Evolutionary conservation across 768 basidiomycete genomes (phyloP), one percentile per base, ranked within the genome.

Genomic region (Agaricus blazei): DNA sequence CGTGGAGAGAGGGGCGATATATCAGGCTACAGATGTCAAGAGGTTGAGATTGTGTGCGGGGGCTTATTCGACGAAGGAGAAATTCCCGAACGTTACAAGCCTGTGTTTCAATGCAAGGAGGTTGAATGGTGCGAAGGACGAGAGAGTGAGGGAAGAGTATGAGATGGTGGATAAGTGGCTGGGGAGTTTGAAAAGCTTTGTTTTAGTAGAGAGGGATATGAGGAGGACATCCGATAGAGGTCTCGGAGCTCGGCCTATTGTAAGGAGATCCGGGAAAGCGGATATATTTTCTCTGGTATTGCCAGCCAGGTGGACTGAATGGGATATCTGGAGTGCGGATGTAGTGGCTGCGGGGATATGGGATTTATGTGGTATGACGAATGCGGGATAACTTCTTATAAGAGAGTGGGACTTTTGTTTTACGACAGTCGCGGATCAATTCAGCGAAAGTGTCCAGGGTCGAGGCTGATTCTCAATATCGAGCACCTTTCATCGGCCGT

Each of bases 321-420:
- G 71, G 57, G 67, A 71, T 42, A 64, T 70, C 27, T 75, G 74
- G 73, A 67, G 70, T 37, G 68, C 71, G 52, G 67, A 62, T 37
- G 67, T 63, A 3, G 58, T 58, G 6, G 67, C 64, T 3, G 52
- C 59, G 36, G 68, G 70, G 24, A 59, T 74, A 46, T 74, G 73
- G 74, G 62, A 66, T 44, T 56, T 65, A 31, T 67, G 65, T 55
- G 58, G 57, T 12, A 59, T 62, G 38, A 3, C 48, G 2, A 34
- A 19, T 46, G 34, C 34, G 0, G 0, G 29, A 9, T 44, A 36
- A 46, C 43, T 27, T 51, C 24, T 48, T 34, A 36, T 19, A 27
- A 9, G 23, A 28, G 27, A 43, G 14, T 19, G 26, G 19, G 28
- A 7, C 36, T 41, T 42, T 15, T n/a, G n/a, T 11, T 6, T 36